A percentile compares a stretch with the other conserved stretches of the same genome.
phyloP scores from a whole-genome alignment of 2,329 filamentous ascomycete species.

The Hirsutella minnesotensis region DNA sequence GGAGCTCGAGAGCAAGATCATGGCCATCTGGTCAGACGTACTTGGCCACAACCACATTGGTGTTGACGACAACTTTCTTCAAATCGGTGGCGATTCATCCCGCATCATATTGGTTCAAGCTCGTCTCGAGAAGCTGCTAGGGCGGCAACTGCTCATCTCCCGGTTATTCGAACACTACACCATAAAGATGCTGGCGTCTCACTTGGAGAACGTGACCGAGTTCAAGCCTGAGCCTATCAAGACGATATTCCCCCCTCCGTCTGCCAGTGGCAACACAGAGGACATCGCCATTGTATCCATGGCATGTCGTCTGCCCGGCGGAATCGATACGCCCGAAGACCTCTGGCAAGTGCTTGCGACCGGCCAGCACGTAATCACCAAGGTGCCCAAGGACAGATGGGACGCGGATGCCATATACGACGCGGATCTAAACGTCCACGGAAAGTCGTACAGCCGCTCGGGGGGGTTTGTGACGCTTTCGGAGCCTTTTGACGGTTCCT shows the following conservation, averaged over 20 bases:
- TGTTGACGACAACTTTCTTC: conserved; percentile 10
- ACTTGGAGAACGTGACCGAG: conserved; percentile 1
- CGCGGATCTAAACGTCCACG: conserved; percentile 4
- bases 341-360: conserved; percentile 26
- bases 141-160: conserved; percentile 2
- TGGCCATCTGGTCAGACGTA: conserved; percentile 7
- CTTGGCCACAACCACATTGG: conserved; percentile 8
- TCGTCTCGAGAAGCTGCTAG: conserved; percentile 5
- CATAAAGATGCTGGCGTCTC: conserved; percentile 4
- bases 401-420: conserved; percentile 23
- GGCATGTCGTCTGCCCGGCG: conserved; percentile 27
- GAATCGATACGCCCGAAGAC: conserved; percentile 21
- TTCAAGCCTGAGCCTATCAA: not conserved
- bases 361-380: conserved; percentile 21
- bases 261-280: not conserved
- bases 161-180: conserved; percentile 9
- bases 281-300: conserved; percentile 27
- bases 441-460: conserved; percentile 4
- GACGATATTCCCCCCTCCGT: not conserved
- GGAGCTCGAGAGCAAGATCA: conserved; percentile 5
- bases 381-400: conserved; percentile 30
- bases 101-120: conserved; percentile 8
- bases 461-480: conserved; percentile 7
- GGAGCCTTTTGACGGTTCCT: conserved; percentile 29
- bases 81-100: conserved; percentile 10